Conservation (phyloP, 495 filamentous ascomycete genomes). For the Aspergillus cristatus region DNA sequence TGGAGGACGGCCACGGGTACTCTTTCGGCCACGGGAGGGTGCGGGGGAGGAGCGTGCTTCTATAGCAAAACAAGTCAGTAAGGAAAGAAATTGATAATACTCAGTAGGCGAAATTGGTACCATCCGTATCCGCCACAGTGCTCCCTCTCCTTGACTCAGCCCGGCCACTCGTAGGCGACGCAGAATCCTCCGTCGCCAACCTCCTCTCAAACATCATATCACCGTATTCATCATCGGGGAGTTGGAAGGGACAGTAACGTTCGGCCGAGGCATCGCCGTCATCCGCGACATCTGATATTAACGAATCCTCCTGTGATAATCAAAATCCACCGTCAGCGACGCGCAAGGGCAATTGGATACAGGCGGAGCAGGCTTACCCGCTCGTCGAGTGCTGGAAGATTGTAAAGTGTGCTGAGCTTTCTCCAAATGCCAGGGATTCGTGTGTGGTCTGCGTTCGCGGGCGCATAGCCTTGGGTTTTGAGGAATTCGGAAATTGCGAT, state of each 20-base stretch:
- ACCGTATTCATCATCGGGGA: constrained; percentile 71
- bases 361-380: too few species aligned
- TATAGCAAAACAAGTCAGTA: constrained; percentile 14
- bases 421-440: constrained; percentile 84
- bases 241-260: constrained; percentile 57
- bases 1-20: constrained; percentile 26
- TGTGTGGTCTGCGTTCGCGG: constrained; percentile 60
- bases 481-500: constrained; percentile 80
- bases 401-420: constrained; percentile 76
- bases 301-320: constrained; percentile 36
- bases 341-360: too few species aligned
- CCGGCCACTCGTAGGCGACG: constrained; percentile 46
- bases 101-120: too few species aligned
- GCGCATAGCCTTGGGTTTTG: constrained; percentile 76
- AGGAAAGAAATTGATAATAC: too few species aligned
- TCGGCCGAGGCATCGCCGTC: constrained; percentile 48
- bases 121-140: constrained; percentile 45
- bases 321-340: neutral
- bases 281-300: constrained; percentile 49
- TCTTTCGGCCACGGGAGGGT: constrained; percentile 36
- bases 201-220: constrained; percentile 63
- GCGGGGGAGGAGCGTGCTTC: constrained; percentile 43
- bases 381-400: constrained; percentile 82
- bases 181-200: constrained; percentile 48
- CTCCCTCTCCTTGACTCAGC: constrained; percentile 34